Base-by-base conservation (phyloP, 2,329 filamentous ascomycete genomes). In the Sporothrix protearum region DNA sequence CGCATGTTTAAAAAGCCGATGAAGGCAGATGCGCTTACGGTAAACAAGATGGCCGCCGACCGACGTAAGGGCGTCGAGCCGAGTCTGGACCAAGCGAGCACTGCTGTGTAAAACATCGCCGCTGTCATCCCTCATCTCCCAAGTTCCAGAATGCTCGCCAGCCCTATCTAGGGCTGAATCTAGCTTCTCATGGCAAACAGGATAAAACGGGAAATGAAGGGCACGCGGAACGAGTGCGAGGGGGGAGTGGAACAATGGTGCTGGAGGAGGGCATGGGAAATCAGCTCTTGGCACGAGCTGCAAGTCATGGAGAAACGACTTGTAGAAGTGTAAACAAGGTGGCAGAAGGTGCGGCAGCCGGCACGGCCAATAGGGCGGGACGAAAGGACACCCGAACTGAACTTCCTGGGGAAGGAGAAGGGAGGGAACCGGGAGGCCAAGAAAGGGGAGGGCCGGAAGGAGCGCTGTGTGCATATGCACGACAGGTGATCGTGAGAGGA, bases 101-200 rank as follows among this genome's bases (percentile, higher is more conserved):
- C 7, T n/a, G n/a, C n/a, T n/a, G n/a, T n/a, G n/a, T 22, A 30
- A 12, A n/a, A 28, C 51, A 45, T 72, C 36, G 53, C 19, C 59
- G n/a, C n/a, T n/a, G 57, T 45, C 49, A 22, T 63, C 25, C 42
- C n/a, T 51, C 67, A 39, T 59, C 19, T 69, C 67, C 51, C 39
- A 28, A 51, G 1, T 25, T 25, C 47, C 47, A n/a, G 10, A 10
- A 22, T 8, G 57, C 57, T 28, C 30, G 49, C 67, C 69, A 71
- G 69, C 69, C 69, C 69, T 71, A 69, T 14, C 36, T 68, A 72
- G 67, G 71, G 71, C 71, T 72, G 68, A 72, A 67, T 59, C 45
- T 63, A 53, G 33, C 63, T 63, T 68, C 63, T 68, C 36, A 36
- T 49, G 28, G 19, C 9, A 42, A 42, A 51, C 9, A 33, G 28